A percentile compares a stretch with the other conserved stretches of the same genome.
phyloP scores from a whole-genome alignment of 2,329 filamentous ascomycete species.

The Capronia americana region DNA sequence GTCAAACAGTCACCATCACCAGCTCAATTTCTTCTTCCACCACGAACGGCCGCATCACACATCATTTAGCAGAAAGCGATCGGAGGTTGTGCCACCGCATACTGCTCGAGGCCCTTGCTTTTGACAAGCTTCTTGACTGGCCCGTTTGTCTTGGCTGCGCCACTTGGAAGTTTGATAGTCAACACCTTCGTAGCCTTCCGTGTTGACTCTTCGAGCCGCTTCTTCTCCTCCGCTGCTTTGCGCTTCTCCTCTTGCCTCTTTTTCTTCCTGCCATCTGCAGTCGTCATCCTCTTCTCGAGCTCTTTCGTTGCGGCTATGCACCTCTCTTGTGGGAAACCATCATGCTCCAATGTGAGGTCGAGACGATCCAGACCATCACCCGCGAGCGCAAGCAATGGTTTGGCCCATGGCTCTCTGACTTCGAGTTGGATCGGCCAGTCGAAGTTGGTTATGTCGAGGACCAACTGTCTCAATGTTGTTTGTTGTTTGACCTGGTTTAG shows the following conservation, averaged over 20 bases:
- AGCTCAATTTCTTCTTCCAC: conserved; percentile 3
- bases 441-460: conserved; percentile 33
- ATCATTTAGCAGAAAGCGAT: conserved; percentile 25
- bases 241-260: conserved; percentile 26
- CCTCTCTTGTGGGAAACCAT: conserved; percentile 32
- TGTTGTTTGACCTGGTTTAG: conserved; percentile 29
- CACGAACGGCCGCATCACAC: not conserved
- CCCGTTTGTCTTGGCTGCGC: conserved; percentile 1
- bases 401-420: conserved; percentile 30
- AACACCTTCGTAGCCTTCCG: conserved; percentile 39
- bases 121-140: conserved; percentile 32
- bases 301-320: conserved; percentile 20
- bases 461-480: conserved; percentile 29
- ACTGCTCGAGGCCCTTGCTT: conserved; percentile 34
- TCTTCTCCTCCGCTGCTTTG: conserved; percentile 29
- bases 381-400: conserved; percentile 30
- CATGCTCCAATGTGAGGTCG: conserved; percentile 31
- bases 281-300: conserved; percentile 39
- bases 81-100: conserved; percentile 23
- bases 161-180: conserved; percentile 28
- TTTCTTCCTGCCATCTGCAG: conserved; percentile 31
- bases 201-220: conserved; percentile 26
- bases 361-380: conserved; percentile 33
- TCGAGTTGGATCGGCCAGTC: conserved; percentile 38
- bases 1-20: not conserved